A percentile compares a stretch with the other conserved stretches of the same genome.
These are phyloP conservation scores for Hortiboletus campestris DNA, from an alignment of 768 basidiomycete species.

Conservation along the genomic window DNA sequence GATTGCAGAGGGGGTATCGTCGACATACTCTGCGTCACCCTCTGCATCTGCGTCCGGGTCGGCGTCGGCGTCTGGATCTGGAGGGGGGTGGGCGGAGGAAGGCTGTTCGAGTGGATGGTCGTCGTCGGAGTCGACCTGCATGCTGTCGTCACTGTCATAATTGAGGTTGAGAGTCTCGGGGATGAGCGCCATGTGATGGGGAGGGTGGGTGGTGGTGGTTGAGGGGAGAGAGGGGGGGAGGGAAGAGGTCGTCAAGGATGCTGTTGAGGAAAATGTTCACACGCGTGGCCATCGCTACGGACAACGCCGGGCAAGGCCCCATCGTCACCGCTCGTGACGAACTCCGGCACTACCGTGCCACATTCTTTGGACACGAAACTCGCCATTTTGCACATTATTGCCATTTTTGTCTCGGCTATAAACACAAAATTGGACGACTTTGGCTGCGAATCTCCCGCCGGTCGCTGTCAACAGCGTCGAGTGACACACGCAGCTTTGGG, in stretches of 20 bases:
- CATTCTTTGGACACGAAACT: slow-evolving; percentile 31
- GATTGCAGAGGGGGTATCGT: slow-evolving; percentile 36
- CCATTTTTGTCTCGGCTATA: neutral
- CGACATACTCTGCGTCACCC: slow-evolving; percentile 42
- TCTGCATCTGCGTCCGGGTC: slow-evolving; percentile 44
- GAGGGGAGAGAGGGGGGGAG: slow-evolving; percentile 34
- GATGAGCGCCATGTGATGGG: slow-evolving; percentile 32
- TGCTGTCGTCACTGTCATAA: slow-evolving; percentile 56
- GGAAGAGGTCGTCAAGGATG: slow-evolving; percentile 41
- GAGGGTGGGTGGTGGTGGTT: slow-evolving; percentile 30
- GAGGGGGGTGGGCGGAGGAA: slow-evolving; percentile 18
- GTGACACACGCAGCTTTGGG: slow-evolving; percentile 20
- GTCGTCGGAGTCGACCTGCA: slow-evolving; percentile 68
- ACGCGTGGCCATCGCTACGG: slow-evolving; percentile 43
- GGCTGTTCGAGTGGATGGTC: slow-evolving; percentile 27
- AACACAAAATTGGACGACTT: neutral
- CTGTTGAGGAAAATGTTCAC: slow-evolving; percentile 41
- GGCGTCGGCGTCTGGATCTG: slow-evolving; percentile 49
- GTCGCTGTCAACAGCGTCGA: neutral
- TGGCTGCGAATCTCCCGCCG: slow-evolving; percentile 8
- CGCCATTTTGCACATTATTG: slow-evolving; percentile 8
- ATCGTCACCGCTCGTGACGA: slow-evolving; percentile 43
- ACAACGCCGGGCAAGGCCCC: slow-evolving; percentile 43
- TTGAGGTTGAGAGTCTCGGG: slow-evolving; percentile 50
- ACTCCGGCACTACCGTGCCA: slow-evolving; percentile 37